These are phyloP conservation scores for Tympanopsis confertula DNA, from an alignment of 2,329 filamentous ascomycete genomes.

Conservation along the genomic window DNA sequence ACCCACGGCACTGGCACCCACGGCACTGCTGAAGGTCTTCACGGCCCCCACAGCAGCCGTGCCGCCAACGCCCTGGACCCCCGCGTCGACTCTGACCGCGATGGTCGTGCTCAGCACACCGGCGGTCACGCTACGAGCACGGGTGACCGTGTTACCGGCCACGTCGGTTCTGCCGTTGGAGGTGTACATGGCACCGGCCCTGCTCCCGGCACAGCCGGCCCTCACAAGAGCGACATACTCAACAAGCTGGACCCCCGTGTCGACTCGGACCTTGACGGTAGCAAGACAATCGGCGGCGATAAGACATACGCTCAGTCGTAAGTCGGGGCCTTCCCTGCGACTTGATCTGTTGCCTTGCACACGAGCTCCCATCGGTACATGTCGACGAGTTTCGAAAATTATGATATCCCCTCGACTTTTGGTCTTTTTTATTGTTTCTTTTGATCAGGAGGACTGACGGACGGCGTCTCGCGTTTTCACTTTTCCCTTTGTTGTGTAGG, in stretches of 20 bases:
- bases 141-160: slow-evolving; percentile 14
- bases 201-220: slow-evolving; percentile 22
- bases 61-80: slow-evolving; percentile 34
- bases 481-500: background rate
- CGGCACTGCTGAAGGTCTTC: slow-evolving; percentile 6
- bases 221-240: slow-evolving; percentile 36
- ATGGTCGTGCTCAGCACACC: slow-evolving; percentile 21
- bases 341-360: slow-evolving; percentile 7
- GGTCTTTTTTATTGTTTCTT: background rate
- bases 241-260: slow-evolving; percentile 46
- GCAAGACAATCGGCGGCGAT: slow-evolving; percentile 40
- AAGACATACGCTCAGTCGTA: slow-evolving; percentile 32
- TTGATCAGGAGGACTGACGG: background rate
- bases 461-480: background rate
- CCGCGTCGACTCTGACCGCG: slow-evolving; percentile 39
- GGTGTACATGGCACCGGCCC: slow-evolving; percentile 11
- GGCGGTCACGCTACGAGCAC: slow-evolving; percentile 24
- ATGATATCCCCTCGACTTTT: background rate
- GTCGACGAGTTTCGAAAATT: background rate
- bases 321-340: slow-evolving; percentile 15
- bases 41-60: slow-evolving; percentile 34
- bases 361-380: background rate
- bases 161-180: slow-evolving; percentile 8
- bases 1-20: slow-evolving; percentile 21
- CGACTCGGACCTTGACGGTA: slow-evolving; percentile 41